Conservation (phyloP, 208 protist genomes). For the Tritrichomonas foetus region DNA sequence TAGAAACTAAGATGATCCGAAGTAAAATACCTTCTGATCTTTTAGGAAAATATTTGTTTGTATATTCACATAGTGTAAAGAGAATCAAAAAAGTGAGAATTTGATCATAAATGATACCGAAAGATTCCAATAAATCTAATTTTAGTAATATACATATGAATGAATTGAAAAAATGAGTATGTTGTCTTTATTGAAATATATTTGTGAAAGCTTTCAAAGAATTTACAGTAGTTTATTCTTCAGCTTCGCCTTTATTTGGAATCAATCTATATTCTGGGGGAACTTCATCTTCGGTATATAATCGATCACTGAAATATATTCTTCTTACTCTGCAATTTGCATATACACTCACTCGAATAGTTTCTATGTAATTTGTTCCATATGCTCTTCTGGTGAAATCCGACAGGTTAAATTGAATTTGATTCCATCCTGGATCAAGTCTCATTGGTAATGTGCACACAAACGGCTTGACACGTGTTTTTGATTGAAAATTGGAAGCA, state of each 20-base stretch:
- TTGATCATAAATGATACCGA: too few relatives aligned
- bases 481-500: constrained; percentile 94
- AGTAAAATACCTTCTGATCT: too few relatives aligned
- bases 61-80: too few relatives aligned
- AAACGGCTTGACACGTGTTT: constrained; percentile 94
- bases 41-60: too few relatives aligned
- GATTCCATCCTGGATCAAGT: constrained; percentile 97
- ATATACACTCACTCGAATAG: constrained; percentile 87
- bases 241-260: constrained; percentile 62
- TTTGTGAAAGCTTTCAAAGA: too few relatives aligned
- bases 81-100: too few relatives aligned
- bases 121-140: too few relatives aligned
- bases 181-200: too few relatives aligned
- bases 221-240: background rate
- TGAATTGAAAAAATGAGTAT: too few relatives aligned
- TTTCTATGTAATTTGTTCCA: constrained; percentile 98
- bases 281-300: constrained; percentile 98
- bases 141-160: too few relatives aligned
- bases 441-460: constrained; percentile 99
- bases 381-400: constrained; percentile 95
- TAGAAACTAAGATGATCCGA: too few relatives aligned
- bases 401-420: constrained; percentile 98
- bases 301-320: constrained; percentile 96
- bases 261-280: constrained; percentile 97
- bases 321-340: constrained; percentile 95